Evolutionary conservation across 1,139 yeast species (phyloP).

Genomic region (Zhuliangozyma blackwelliae): DNA sequence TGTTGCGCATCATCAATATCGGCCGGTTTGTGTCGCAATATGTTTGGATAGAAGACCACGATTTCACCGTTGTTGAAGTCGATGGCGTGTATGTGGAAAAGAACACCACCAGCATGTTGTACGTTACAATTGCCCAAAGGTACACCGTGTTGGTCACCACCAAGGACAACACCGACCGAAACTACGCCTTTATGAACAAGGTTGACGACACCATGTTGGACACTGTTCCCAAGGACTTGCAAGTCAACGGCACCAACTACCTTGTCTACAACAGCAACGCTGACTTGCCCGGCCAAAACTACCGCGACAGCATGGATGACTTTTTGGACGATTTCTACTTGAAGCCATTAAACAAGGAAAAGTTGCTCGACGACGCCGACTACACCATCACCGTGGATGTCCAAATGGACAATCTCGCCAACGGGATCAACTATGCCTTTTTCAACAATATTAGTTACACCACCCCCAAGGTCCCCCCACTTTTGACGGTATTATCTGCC

Average conservation of each 20-base stretch:
- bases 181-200: conserved; percentile 60
- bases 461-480: conserved; percentile 63
- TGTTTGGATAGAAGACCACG: conserved; percentile 63
- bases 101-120: conserved; percentile 50
- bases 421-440: conserved; percentile 73
- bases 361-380: conserved; percentile 55
- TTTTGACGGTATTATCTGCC: conserved; percentile 53
- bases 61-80: conserved; percentile 62
- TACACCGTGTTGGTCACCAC: conserved; percentile 59
- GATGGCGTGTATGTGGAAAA: conserved; percentile 70
- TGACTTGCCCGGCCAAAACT: conserved; percentile 22
- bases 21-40: conserved; percentile 75
- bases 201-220: conserved; percentile 69
- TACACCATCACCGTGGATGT: conserved; percentile 54
- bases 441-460: conserved; percentile 64
- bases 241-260: conserved; percentile 51
- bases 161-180: conserved; percentile 39
- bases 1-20: conserved; percentile 57
- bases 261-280: conserved; percentile 43
- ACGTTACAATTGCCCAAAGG: conserved; percentile 70
- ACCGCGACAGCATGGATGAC: conserved; percentile 19
- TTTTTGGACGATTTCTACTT: conserved; percentile 56
- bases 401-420: conserved; percentile 63
- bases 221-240: conserved; percentile 49
- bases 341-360: conserved; percentile 38